Evolutionary conservation across 2,329 filamentous ascomycete genomes (phyloP), one percentile per base, ranked within the genome.

Genomic region (Trichoderma sp.): DNA sequence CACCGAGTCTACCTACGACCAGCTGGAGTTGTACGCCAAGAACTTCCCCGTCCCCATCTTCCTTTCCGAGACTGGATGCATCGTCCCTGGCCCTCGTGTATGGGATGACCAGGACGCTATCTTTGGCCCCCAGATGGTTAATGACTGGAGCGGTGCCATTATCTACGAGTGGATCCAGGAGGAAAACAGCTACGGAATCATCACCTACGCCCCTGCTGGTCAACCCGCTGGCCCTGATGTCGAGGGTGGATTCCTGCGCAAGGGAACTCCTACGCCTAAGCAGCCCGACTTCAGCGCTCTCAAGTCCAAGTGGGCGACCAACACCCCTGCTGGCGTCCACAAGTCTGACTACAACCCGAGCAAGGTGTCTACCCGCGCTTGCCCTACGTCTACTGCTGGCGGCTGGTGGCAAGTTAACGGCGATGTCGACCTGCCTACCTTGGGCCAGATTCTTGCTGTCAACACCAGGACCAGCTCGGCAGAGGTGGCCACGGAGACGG

Each of bases 141-240:
- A 88, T 75, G 89, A 89, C 80, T 91, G 85, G 91, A 95, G 93
- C 69, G 95, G 95, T 73, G 89, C 93, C 71, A 95, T 97, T 77
- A 88, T 97, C 78, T 97, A 97, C 84, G 94, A 97, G 82, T 97
- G 95, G 95, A 94, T 97, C 77, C 86, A 96, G 82, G 95, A 97
- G 84, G 87, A 89, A 68, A 97, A 97, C 83, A 84, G 94, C 80
- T 97, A 97, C 83, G 95, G 95, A 53, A 87, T 97, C 45, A 89
- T 97, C 79, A 91, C 89, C 24, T 97, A 97, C 82, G 94, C 93
- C 1, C 85, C 89, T 4, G 84, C 86, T n/a, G 88, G 87, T 12
- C 87, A 87, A 45, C 85, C 83, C n/a, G 87, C 87, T 1, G 89
- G 88, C n/a, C 86, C 89, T 16, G 83, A 87, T 74, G 84, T 92